These are phyloP conservation scores for Paramecium bursaria DNA, from an alignment of 73 alveolate species.

Conservation along the genomic window DNA sequence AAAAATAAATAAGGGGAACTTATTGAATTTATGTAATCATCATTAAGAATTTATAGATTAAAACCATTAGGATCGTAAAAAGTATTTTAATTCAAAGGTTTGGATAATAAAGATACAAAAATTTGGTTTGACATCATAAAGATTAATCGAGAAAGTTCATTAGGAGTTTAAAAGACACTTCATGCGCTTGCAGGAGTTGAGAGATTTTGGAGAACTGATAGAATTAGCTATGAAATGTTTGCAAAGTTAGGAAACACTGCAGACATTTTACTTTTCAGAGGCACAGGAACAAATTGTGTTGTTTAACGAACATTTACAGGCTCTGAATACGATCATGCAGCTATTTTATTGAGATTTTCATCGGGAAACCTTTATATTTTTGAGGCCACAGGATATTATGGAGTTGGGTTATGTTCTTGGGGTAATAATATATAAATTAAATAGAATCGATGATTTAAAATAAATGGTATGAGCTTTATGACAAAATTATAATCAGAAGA, in stretches of 20 bases:
- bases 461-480: constrained; percentile 74
- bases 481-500: constrained; percentile 71
- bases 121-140: constrained; percentile 56
- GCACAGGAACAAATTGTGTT: constrained; percentile 72
- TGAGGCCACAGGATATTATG: constrained; percentile 80
- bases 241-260: constrained; percentile 76
- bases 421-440: constrained; percentile 26
- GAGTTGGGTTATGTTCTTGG: constrained; percentile 72
- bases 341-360: constrained; percentile 75
- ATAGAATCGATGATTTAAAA: constrained; percentile 73
- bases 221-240: constrained; percentile 71
- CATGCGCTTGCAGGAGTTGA: constrained; percentile 11
- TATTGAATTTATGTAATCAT: constrained; percentile 17
- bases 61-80: constrained; percentile 58
- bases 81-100: constrained; percentile 57
- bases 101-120: constrained; percentile 56
- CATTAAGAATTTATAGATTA: background rate
- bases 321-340: constrained; percentile 90
- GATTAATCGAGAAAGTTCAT: constrained; percentile 45
- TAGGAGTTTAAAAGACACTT: constrained; percentile 40
- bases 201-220: constrained; percentile 74
- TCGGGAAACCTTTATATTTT: constrained; percentile 74
- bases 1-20: background rate
- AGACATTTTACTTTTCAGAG: constrained; percentile 83
- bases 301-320: constrained; percentile 80